A percentile compares a stretch with the other conserved stretches of the same genome.
phyloP scores from a whole-genome alignment of 192 early-diverging fungal species.

The Coemansia sp. region DNA sequence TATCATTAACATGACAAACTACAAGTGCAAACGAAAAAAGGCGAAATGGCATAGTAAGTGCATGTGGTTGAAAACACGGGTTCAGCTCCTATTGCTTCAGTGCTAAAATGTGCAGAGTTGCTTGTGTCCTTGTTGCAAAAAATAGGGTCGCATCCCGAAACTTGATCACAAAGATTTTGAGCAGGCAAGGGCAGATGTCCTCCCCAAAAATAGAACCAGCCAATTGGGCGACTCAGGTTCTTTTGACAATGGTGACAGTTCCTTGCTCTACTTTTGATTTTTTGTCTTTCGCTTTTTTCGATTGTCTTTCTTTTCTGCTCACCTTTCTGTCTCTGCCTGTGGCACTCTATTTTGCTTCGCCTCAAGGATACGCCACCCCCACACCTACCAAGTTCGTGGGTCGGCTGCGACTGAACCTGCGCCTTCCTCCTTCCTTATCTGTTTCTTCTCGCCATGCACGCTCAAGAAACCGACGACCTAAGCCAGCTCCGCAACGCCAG shows the following conservation, averaged over 20 bases:
- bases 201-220: conserved; percentile 9
- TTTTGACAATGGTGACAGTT: neutral
- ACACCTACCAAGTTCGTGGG: conserved; percentile 3
- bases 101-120: too few relatives aligned
- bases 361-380: conserved; percentile 6
- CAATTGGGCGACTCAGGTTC: neutral
- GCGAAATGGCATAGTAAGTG: too few relatives aligned
- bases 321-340: neutral
- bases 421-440: neutral
- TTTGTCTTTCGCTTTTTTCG: neutral
- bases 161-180: too few relatives aligned
- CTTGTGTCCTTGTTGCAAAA: too few relatives aligned
- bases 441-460: conserved; percentile 14
- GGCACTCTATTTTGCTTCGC: neutral
- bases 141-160: too few relatives aligned
- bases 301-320: neutral
- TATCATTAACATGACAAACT: too few relatives aligned
- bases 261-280: conserved; percentile 1
- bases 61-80: too few relatives aligned
- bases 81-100: too few relatives aligned
- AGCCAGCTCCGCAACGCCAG: conserved; percentile 20
- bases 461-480: conserved; percentile 56
- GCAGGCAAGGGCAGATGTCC: too few relatives aligned
- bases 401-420: conserved; percentile 1
- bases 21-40: too few relatives aligned